These are phyloP conservation scores for Termitomyces sp. DNA, from an alignment of 1,284 basidiomycete genomes.

Conservation along the genomic window DNA sequence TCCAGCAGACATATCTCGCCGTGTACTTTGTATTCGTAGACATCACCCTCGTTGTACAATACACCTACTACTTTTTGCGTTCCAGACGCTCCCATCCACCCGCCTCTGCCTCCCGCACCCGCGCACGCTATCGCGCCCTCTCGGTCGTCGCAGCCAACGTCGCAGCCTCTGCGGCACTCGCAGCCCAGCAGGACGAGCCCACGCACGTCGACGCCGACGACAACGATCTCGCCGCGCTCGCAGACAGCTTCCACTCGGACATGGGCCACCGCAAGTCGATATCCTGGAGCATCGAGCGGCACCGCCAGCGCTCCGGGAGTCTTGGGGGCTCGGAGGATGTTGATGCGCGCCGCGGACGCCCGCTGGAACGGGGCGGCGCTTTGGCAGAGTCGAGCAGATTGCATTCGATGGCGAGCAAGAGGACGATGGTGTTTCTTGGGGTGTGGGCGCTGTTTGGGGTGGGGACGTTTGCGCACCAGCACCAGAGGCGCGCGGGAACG, in stretches of 20 bases:
- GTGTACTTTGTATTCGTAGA: slow-evolving; percentile 85
- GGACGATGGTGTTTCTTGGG: slow-evolving; percentile 66
- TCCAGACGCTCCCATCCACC: slow-evolving; percentile 21
- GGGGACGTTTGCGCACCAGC: slow-evolving; percentile 39
- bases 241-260: slow-evolving; percentile 72
- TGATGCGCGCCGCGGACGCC: slow-evolving; percentile 37
- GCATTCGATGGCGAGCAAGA: slow-evolving; percentile 55
- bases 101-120: slow-evolving; percentile 37
- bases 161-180: slow-evolving; percentile 60
- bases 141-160: slow-evolving; percentile 64
- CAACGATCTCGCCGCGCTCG: slow-evolving; percentile 46
- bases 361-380: slow-evolving; percentile 29
- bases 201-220: slow-evolving; percentile 35
- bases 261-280: slow-evolving; percentile 48
- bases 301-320: slow-evolving; percentile 36
- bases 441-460: slow-evolving; percentile 67
- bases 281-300: slow-evolving; percentile 63
- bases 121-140: slow-evolving; percentile 61
- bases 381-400: slow-evolving; percentile 32
- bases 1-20: slow-evolving; percentile 75
- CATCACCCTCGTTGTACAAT: slow-evolving; percentile 69
- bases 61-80: slow-evolving; percentile 63
- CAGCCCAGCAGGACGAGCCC: slow-evolving; percentile 54
- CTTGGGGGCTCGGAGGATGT: slow-evolving; percentile 26
- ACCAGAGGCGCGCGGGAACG: slow-evolving; percentile 25